Percentiles rank a stretch among this genome's conserved stretches.
Evolutionary conservation across 2,329 filamentous ascomycete species (phyloP).

Genomic region (Aureobasidium leucospermi): DNA sequence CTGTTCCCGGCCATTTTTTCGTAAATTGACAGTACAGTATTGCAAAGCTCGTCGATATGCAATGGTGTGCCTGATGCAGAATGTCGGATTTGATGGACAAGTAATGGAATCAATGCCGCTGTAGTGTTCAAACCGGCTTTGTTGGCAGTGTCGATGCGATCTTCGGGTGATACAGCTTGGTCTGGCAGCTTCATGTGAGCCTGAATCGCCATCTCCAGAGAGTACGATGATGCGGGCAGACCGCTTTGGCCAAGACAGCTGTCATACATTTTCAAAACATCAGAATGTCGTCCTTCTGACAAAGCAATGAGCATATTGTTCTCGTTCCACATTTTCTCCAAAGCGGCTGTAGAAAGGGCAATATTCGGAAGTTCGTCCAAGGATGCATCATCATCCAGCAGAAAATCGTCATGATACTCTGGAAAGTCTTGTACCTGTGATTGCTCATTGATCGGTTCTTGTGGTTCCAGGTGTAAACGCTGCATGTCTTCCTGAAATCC

Average conservation of each 20-base stretch:
- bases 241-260: constrained; percentile 17
- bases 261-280: constrained; percentile 23
- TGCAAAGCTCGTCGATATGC: constrained; percentile 15
- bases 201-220: constrained; percentile 25
- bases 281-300: constrained; percentile 17
- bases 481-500: neutral
- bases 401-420: neutral
- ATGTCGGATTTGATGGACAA: constrained; percentile 22
- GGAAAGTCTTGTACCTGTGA: neutral
- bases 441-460: neutral
- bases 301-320: constrained; percentile 23
- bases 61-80: constrained; percentile 15
- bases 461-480: neutral
- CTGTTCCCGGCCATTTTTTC: constrained; percentile 23
- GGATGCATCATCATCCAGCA: neutral
- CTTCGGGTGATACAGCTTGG: constrained; percentile 17
- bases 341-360: neutral
- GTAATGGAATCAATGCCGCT: constrained; percentile 22
- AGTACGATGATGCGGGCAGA: constrained; percentile 21
- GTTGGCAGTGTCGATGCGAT: constrained; percentile 21
- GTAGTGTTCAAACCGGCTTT: constrained; percentile 25
- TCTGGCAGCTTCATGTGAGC: constrained; percentile 14
- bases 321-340: constrained; percentile 6
- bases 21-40: constrained; percentile 24
- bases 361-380: neutral